Base-by-base conservation (phyloP, 2,329 filamentous ascomycete genomes). In the Talaromyces sp. region DNA sequence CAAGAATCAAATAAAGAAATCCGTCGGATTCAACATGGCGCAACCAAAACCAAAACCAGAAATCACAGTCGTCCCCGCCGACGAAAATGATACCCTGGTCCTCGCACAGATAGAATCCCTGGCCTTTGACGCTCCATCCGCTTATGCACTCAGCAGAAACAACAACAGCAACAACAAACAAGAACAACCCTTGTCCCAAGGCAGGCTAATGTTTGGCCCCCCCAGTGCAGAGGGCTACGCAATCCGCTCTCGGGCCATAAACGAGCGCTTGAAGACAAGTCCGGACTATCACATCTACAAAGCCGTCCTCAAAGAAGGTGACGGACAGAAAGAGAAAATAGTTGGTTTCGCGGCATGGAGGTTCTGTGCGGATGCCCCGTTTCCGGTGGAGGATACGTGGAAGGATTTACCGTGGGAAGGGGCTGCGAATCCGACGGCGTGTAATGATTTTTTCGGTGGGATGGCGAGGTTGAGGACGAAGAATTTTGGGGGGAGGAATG, bases 371-470 rank as follows among this genome's bases (percentile, higher is more conserved):
- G 61, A 65, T 11, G 36, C 6, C 1, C 61, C 61, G 1, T 56
- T 56, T 22, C 65, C 61, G 0, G 47, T 22, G 8, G 47, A 65
- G 19, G 51, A 66, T 51, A 58, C 53, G 2, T 67, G 65, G 65
- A 45, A 67, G 51, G 65, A 67, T 45, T 31, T 49, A 6, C 58
- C 56, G 15, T 67, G 58, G 58, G 58, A 60, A 25, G 22, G 22
- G 3, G 38, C 43, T n/a, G 34, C 36, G 34, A 61, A 62, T 53
- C 65, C 65, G n/a, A 27, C 25, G 31, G 58, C 29, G 2, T 67
- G 58, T n/a, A 67, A 67, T 62, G 62, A 65, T 36, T 67, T 61
- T n/a, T 65, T 67, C 47, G 61, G 65, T 5, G 27, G 11, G 10
- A 22, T 64, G 27, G 61, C 61, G 29, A 29, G 38, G 27, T 27